These are phyloP conservation scores for Pseudogymnoascus sp. DNA, from an alignment of 2,329 filamentous ascomycete genomes.

Conservation along the genomic window DNA sequence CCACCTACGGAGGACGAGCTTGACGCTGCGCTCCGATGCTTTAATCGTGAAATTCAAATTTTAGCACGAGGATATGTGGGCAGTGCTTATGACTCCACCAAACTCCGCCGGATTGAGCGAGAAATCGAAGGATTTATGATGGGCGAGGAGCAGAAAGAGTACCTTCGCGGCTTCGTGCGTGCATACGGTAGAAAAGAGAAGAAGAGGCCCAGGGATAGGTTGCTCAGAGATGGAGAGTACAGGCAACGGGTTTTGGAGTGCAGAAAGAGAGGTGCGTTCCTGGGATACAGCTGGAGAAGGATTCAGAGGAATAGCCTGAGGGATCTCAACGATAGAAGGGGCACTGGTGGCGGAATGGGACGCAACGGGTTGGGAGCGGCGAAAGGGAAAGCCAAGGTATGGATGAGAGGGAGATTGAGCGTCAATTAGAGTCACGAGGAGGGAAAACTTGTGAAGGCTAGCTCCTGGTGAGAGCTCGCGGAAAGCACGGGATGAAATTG, in stretches of 20 bases:
- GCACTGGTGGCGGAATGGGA: not conserved
- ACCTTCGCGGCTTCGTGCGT: slow-evolving; percentile 27
- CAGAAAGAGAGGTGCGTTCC: slow-evolving; percentile 73
- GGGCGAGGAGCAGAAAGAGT: slow-evolving; percentile 27
- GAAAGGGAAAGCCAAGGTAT: slow-evolving; percentile 1
- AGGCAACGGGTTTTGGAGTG: slow-evolving; percentile 65
- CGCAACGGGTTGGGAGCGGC: not conserved
- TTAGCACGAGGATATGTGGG: slow-evolving; percentile 24
- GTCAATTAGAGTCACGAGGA: not conserved
- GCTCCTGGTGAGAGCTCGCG: not conserved
- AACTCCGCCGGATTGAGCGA: slow-evolving; percentile 24
- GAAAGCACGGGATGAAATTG: not conserved
- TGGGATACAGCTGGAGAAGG: slow-evolving; percentile 79
- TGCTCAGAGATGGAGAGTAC: slow-evolving; percentile 65
- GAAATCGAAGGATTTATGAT: slow-evolving; percentile 27
- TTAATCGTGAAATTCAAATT: slow-evolving; percentile 28
- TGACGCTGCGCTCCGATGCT: slow-evolving; percentile 24
- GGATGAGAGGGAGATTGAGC: slow-evolving; percentile 8
- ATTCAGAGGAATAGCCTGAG: slow-evolving; percentile 22
- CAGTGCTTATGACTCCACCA: slow-evolving; percentile 24
- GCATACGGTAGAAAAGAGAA: slow-evolving; percentile 48
- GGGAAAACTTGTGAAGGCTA: not conserved
- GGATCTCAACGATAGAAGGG: not conserved
- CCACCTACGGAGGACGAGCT: slow-evolving; percentile 18
- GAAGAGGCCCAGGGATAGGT: slow-evolving; percentile 74